Percentiles rank a stretch among this genome's conserved stretches.
These are phyloP conservation scores for Penicillium sclerotiorum DNA, from an alignment of 2,329 filamentous ascomycete species.

Conservation along the genomic window DNA sequence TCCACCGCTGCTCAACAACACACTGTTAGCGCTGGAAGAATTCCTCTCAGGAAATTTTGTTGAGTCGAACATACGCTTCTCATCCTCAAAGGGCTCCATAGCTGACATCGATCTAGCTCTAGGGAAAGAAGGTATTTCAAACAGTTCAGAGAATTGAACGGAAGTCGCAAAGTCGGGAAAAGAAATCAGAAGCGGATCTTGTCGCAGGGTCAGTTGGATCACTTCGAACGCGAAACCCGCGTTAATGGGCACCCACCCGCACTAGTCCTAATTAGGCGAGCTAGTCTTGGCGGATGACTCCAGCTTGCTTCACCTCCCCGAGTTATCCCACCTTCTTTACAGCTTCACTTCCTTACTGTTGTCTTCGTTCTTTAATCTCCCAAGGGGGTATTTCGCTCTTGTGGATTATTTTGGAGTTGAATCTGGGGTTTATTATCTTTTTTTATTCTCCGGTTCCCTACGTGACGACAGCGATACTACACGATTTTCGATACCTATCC, in stretches of 20 bases:
- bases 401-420: conserved; percentile 3
- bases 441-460: not conserved
- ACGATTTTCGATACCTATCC: not conserved
- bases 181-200: too few relatives aligned
- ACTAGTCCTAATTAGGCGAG: conserved; percentile 27
- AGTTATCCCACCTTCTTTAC: not conserved
- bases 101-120: too few relatives aligned
- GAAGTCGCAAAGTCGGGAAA: not conserved
- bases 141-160: not conserved
- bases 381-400: not conserved
- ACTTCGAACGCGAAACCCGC: conserved; percentile 30
- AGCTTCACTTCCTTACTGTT: not conserved
- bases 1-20: conserved; percentile 29
- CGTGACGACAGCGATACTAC: not conserved
- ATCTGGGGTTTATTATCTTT: not conserved
- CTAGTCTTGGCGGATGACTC: conserved; percentile 28
- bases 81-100: conserved; percentile 44
- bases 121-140: too few relatives aligned
- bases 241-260: conserved; percentile 35
- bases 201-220: conserved; percentile 13
- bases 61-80: conserved; percentile 21
- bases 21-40: conserved; percentile 26
- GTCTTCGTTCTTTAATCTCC: conserved; percentile 3
- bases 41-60: conserved; percentile 5
- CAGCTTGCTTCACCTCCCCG: conserved; percentile 2